Conservation (phyloP, 2,329 filamentous ascomycete species). For the Monilinia fructicola region DNA sequence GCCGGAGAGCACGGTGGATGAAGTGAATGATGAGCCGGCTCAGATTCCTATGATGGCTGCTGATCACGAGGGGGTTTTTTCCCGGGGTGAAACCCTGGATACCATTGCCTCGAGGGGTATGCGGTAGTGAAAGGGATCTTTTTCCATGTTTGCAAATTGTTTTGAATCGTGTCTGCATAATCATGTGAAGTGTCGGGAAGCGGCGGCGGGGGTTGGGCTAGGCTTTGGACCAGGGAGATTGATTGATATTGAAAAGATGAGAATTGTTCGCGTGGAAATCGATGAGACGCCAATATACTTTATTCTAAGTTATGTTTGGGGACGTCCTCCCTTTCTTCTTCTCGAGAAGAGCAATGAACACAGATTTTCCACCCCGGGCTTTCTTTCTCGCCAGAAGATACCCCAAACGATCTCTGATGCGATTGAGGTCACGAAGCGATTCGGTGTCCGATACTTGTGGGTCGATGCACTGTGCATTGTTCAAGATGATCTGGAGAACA, state of each 20-base stretch:
- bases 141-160: not conserved
- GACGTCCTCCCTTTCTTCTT: constrained; percentile 17
- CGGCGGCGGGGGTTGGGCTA: not conserved
- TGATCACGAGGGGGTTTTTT: not conserved
- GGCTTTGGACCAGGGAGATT: constrained; percentile 7
- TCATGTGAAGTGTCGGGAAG: constrained; percentile 2
- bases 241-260: constrained; percentile 4
- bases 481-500: constrained; percentile 25
- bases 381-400: not conserved
- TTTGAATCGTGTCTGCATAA: not conserved
- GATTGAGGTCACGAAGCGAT: constrained; percentile 18
- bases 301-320: constrained; percentile 28
- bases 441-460: constrained; percentile 26
- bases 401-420: constrained; percentile 26
- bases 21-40: not conserved
- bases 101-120: not conserved
- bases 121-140: not conserved
- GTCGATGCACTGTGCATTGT: constrained; percentile 31
- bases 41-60: constrained; percentile 3
- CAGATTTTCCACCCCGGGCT: not conserved
- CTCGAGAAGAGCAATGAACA: constrained; percentile 4
- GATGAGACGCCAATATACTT: constrained; percentile 21
- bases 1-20: not conserved
- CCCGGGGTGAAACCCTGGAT: not conserved
- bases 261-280: not conserved